Evolutionary conservation across 2,329 filamentous ascomycete genomes (phyloP).

Genomic region (Xylaria digitata): DNA sequence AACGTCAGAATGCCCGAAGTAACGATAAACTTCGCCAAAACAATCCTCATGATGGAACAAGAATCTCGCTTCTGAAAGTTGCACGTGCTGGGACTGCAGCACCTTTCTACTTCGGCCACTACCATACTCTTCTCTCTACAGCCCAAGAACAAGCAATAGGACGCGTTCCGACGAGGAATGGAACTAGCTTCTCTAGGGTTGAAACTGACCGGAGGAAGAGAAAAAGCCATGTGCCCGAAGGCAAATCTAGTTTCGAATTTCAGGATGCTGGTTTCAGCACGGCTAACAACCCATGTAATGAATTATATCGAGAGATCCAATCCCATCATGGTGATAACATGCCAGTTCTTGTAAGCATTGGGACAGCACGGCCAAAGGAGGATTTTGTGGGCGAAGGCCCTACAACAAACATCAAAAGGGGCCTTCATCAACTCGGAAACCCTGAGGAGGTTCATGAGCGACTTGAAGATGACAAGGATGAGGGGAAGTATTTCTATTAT

Average conservation of each 20-base stretch:
- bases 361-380: conserved; percentile 29
- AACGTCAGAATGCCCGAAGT: neutral
- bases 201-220: neutral
- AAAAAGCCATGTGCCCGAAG: neutral
- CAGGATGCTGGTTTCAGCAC: conserved; percentile 31
- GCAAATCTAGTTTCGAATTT: conserved; percentile 8
- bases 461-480: neutral
- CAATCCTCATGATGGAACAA: conserved; percentile 9
- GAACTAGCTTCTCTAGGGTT: neutral
- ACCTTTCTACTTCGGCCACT: conserved; percentile 32
- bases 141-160: neutral
- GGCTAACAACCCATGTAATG: conserved; percentile 33
- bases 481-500: conserved; percentile 14
- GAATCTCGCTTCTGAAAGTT: conserved; percentile 25
- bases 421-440: conserved; percentile 5
- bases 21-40: neutral
- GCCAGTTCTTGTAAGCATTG: conserved; percentile 30
- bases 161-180: neutral
- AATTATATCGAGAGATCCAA: conserved; percentile 25
- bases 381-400: neutral
- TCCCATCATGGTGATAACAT: conserved; percentile 9
- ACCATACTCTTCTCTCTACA: conserved; percentile 6
- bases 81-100: conserved; percentile 36
- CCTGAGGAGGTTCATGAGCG: conserved; percentile 2
- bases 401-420: neutral